phyloP scores from a whole-genome alignment of 257 asterid genomes.

The Primulina eburnea region DNA sequence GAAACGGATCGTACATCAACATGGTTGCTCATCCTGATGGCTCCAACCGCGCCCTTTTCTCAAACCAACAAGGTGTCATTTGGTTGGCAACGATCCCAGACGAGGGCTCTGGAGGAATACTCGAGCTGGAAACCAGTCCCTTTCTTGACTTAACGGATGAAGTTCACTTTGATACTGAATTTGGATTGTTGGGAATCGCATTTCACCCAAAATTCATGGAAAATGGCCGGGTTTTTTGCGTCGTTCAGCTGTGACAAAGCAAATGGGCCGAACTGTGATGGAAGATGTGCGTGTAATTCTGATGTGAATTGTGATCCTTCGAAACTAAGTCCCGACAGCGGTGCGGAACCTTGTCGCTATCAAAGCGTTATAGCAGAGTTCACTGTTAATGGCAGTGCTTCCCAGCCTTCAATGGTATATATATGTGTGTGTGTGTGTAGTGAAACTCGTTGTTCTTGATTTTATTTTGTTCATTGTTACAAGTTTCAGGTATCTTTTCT shows the following conservation, averaged over 20 bases:
- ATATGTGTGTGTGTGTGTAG: background rate
- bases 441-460: background rate
- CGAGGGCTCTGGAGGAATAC: slow-evolving; percentile 50
- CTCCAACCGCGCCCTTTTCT: slow-evolving; percentile 76
- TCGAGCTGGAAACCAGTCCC: slow-evolving; percentile 54
- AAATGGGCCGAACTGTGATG: slow-evolving; percentile 73
- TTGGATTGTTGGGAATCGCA: slow-evolving; percentile 82
- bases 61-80: slow-evolving; percentile 74
- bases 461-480: background rate
- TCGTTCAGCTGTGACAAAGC: slow-evolving; percentile 82
- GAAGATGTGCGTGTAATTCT: slow-evolving; percentile 83
- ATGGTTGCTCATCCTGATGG: slow-evolving; percentile 91
- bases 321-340: slow-evolving; percentile 45
- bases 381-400: slow-evolving; percentile 55
- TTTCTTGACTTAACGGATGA: slow-evolving; percentile 76
- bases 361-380: slow-evolving; percentile 77
- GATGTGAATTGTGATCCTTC: slow-evolving; percentile 69
- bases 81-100: slow-evolving; percentile 74
- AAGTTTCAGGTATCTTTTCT: background rate
- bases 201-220: slow-evolving; percentile 65
- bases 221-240: slow-evolving; percentile 76
- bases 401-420: slow-evolving; percentile 56
- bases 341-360: slow-evolving; percentile 76
- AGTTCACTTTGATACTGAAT: slow-evolving; percentile 63
- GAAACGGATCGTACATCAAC: slow-evolving; percentile 65